Percentiles rank a stretch among this genome's conserved stretches.
Evolutionary conservation across 2,329 filamentous ascomycete species (phyloP).

Genomic region (Tetracladium maxilliforme): DNA sequence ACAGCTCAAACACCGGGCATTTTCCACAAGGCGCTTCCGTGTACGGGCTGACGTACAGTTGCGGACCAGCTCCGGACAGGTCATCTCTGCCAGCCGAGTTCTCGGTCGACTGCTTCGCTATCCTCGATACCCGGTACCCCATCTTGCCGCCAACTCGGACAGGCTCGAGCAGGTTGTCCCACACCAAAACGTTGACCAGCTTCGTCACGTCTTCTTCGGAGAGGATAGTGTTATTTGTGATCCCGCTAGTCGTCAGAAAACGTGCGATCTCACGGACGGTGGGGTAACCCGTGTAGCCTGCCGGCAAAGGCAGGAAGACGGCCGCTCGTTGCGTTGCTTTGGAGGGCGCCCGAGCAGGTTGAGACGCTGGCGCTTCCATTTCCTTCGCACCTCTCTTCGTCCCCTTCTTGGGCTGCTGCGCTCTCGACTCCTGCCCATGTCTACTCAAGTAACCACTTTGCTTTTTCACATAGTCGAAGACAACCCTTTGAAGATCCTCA

Average conservation of each 20-base stretch:
- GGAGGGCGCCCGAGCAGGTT: slow-evolving; percentile 6
- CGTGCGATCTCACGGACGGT: slow-evolving; percentile 66
- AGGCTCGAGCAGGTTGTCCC: slow-evolving; percentile 70
- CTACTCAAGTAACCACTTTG: slow-evolving; percentile 52
- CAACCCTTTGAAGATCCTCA: slow-evolving; percentile 54
- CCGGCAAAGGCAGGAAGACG: slow-evolving; percentile 31
- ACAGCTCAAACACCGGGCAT: slow-evolving; percentile 88
- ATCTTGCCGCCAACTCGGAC: slow-evolving; percentile 19
- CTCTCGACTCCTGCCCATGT: slow-evolving; percentile 9
- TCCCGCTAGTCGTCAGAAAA: slow-evolving; percentile 51
- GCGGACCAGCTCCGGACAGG: slow-evolving; percentile 19
- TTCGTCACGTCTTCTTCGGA: slow-evolving; percentile 68
- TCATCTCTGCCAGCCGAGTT: slow-evolving; percentile 18
- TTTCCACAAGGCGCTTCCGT: slow-evolving; percentile 82
- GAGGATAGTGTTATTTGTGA: slow-evolving; percentile 57
- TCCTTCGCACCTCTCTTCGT: slow-evolving; percentile 31
- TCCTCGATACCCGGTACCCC: no score
- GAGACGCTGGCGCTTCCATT: slow-evolving; percentile 16
- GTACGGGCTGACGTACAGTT: slow-evolving; percentile 45
- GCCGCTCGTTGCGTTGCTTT: slow-evolving; percentile 1
- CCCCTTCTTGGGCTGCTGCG: slow-evolving; percentile 39
- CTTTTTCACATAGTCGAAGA: slow-evolving; percentile 59
- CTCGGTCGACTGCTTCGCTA: slow-evolving; percentile 27
- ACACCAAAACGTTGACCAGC: slow-evolving; percentile 76
- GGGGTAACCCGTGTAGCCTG: slow-evolving; percentile 65